phyloP scores from a whole-genome alignment of 163 green algal genomes.

The Chlamydomonas reinhardtii region DNA sequence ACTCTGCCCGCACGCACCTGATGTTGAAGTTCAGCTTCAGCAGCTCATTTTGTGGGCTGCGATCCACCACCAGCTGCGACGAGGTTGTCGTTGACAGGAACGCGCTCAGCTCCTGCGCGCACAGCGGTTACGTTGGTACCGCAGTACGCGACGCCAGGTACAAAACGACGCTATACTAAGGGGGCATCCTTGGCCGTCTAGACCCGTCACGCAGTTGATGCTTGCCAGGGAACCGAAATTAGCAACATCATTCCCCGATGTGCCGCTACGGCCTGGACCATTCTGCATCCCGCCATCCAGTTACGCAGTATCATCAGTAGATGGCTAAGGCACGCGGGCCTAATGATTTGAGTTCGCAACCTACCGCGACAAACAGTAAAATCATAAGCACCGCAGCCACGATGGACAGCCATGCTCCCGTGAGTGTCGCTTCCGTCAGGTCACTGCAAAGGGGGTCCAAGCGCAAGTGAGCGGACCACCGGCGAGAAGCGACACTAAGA shows the following conservation, averaged over 20 bases:
- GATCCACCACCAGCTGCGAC: conserved; percentile 89
- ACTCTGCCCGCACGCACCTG: no score
- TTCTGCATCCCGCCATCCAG: no score
- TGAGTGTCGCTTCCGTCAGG: conserved; percentile 91
- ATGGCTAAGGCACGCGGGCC: no score
- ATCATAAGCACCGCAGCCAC: conserved; percentile 85
- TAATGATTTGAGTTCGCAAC: background rate
- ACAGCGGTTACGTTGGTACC: no score
- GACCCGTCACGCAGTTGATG: no score
- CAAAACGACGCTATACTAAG: background rate
- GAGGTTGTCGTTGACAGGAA: conserved; percentile 80
- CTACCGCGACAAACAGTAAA: conserved; percentile 87
- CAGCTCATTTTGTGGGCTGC: conserved; percentile 89
- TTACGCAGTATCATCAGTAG: no score
- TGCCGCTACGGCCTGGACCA: no score
- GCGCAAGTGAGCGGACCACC: background rate
- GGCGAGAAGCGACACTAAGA: no score
- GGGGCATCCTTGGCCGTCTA: no score
- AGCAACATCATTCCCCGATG: no score
- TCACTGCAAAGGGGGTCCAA: conserved; percentile 73
- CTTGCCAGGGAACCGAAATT: no score
- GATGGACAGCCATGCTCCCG: conserved; percentile 90
- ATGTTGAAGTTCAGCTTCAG: conserved; percentile 98
- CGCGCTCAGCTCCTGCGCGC: conserved; percentile 82
- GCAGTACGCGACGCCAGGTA: background rate